Evolutionary conservation across 176 grass and related monocot species (phyloP).

Genomic region (Musa beccarii): DNA sequence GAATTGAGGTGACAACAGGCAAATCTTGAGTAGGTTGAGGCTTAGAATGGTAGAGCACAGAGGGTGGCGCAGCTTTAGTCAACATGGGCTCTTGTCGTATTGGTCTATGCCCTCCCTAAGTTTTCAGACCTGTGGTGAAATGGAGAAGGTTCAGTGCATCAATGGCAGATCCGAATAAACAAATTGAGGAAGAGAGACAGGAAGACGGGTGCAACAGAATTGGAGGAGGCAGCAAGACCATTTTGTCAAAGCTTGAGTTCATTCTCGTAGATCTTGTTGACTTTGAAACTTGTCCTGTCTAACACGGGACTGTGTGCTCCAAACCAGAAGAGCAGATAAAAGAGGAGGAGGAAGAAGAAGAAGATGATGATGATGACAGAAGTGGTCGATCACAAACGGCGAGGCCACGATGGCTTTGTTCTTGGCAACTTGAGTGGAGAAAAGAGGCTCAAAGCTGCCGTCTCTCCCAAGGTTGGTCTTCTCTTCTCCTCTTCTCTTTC

Average conservation of each 20-base stretch:
- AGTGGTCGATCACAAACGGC: slow-evolving; percentile 57
- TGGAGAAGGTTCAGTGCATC: neutral
- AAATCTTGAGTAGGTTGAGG: neutral
- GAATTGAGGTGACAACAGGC: too few species aligned
- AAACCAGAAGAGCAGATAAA: neutral
- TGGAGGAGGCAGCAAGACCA: too few species aligned
- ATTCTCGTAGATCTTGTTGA: too few species aligned
- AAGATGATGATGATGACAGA: slow-evolving; percentile 82
- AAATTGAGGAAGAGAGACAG: neutral
- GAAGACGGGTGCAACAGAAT: too few species aligned
- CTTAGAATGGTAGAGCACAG: neutral
- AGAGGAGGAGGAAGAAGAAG: neutral
- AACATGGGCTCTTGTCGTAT: neutral
- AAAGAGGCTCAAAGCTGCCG: slow-evolving; percentile 49
- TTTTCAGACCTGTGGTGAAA: neutral
- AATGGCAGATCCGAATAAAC: neutral
- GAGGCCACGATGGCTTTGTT: slow-evolving; percentile 46
- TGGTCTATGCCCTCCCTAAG: neutral
- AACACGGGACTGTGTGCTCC: neutral
- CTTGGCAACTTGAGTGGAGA: neutral
- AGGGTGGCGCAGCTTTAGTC: neutral
- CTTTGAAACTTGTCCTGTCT: too few species aligned
- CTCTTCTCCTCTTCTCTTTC: neutral
- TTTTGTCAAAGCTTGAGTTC: too few species aligned
- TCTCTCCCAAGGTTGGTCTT: slow-evolving; percentile 39